These are phyloP conservation scores for Pleurotus eryngii DNA, from an alignment of 768 basidiomycete genomes.

Conservation along the genomic window DNA sequence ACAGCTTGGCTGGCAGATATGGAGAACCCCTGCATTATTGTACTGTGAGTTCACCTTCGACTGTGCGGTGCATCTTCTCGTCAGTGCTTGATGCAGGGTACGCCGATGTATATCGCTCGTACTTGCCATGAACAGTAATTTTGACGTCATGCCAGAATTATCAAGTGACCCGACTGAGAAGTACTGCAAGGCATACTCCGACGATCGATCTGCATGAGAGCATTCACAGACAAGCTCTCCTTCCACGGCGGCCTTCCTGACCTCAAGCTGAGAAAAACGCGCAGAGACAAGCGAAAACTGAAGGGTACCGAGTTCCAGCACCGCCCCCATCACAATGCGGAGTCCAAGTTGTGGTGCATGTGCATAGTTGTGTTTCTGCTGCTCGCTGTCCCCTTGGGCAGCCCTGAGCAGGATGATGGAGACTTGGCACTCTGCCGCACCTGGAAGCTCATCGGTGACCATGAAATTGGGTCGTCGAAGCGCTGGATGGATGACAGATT, in stretches of 20 bases:
- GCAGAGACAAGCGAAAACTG: no score
- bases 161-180: neutral
- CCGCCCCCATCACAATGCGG: constrained; percentile 6
- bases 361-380: constrained; percentile 2
- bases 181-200: neutral
- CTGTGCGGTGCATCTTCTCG: no score
- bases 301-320: neutral
- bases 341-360: constrained; percentile 8
- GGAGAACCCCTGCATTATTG: neutral
- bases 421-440: no score
- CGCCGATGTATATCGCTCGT: neutral
- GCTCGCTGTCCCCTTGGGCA: neutral
- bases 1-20: no score
- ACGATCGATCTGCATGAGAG: no score
- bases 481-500: no score
- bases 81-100: neutral
- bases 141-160: neutral
- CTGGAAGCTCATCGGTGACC: no score
- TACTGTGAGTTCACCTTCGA: neutral
- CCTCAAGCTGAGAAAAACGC: no score
- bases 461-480: no score
- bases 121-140: neutral
- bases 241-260: neutral
- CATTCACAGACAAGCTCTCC: no score
- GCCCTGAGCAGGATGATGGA: neutral